Evolutionary conservation across 805 yeast genomes (phyloP).

Genomic region (Kurtzmaniella cleridarum): DNA sequence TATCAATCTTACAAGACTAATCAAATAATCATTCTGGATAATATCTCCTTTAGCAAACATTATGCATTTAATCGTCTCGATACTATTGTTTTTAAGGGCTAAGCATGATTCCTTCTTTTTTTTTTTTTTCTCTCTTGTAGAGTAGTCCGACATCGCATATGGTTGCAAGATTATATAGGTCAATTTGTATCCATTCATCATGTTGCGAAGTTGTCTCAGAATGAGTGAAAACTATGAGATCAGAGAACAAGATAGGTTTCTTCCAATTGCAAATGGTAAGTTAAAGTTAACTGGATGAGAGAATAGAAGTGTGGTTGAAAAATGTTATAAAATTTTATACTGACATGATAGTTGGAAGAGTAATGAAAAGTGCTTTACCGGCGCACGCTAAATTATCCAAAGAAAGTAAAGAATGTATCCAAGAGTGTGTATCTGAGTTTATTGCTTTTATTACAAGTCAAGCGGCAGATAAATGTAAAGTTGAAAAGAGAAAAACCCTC

Average conservation of each 20-base stretch:
- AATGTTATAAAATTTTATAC: conserved; percentile 5
- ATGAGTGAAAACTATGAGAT: conserved; percentile 18
- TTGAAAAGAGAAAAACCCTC: conserved; percentile 64
- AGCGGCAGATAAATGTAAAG: conserved; percentile 55
- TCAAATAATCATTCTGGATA: no score
- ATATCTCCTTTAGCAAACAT: no score
- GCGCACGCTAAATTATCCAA: conserved; percentile 69
- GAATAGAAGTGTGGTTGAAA: neutral
- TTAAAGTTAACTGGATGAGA: conserved; percentile 3
- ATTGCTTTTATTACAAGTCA: conserved; percentile 65
- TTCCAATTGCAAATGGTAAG: conserved; percentile 41
- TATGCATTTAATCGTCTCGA: no score
- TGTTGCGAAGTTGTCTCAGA: no score
- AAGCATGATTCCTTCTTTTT: no score
- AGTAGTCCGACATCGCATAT: conserved; percentile 17
- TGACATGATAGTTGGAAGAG: conserved; percentile 45
- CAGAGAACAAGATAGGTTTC: conserved; percentile 39
- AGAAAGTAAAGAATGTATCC: conserved; percentile 73
- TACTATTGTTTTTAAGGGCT: no score
- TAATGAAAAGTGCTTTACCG: conserved; percentile 73
- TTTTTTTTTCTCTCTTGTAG: no score
- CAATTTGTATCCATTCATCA: no score
- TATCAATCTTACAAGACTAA: no score
- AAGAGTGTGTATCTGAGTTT: conserved; percentile 65
- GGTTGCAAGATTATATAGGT: no score